Evolutionary conservation across 768 basidiomycete species (phyloP), one percentile per base, ranked within the genome.

Genomic region (Rhizopogon vinicolor): DNA sequence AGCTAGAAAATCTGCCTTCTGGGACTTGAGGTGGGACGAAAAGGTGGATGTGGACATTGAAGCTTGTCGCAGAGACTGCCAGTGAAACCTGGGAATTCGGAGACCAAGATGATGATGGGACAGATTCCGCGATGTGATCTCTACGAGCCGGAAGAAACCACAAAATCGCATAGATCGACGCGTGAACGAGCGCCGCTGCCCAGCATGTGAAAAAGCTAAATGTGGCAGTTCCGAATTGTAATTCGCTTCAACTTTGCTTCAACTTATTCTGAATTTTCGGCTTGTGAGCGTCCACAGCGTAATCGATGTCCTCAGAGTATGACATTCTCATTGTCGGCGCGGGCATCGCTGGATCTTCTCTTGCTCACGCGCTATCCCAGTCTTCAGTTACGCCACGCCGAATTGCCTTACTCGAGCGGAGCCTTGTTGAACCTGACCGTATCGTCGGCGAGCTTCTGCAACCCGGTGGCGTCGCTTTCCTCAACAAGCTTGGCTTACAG

Each of bases 381-480:
- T 63, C 81, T 9, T 75, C 79, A 2, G 64, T 69, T 3, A 61
- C 68, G 51, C 58, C 66, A 41, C 76, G 82, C 41, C 81, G 85
- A 19, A 86, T 98, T 60, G 87, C 87, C 16, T 74, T 98, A 0
- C 76, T 99, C 53, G 97, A 99, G 71, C 86, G 96, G 10, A 96
- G 95, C 13, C 79, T 98, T 3, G 79, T 87, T 0, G 89, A 93
- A 68, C 97, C 97, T 0, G 93, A 98, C 77, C 82, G 97, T 16
- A 98, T 99, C 61, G 97, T 98, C 35, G 97, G 97, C 25, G 97
- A 99, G 69, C 84, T 98, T 1, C 75, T 99, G 22, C 97, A 99
- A 65, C 97, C 97, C 2, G 94, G 88, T 1, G 97, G 97, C 1
- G 85, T 93, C 22, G 75, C 76, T 12, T 85, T 93, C 1, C 74